Percentiles rank a stretch among this genome's conserved stretches.
phyloP scores from a whole-genome alignment of 2,329 filamentous ascomycete genomes.

The Colletotrichum tabaci region DNA sequence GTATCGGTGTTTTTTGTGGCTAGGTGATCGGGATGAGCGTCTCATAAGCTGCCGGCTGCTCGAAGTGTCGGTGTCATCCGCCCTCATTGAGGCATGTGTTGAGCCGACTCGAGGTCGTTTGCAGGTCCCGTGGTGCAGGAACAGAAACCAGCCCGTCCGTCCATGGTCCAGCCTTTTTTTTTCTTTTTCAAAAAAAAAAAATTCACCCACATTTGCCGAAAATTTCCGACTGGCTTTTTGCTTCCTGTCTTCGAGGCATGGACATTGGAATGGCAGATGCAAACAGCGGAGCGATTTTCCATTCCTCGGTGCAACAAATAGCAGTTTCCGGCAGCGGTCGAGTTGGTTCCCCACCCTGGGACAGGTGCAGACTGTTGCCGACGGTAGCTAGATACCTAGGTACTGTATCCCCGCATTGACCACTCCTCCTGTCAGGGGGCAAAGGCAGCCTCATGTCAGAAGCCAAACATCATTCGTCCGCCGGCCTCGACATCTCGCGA shows the following conservation, averaged over 20 bases:
- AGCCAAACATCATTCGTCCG: slow-evolving; percentile 38
- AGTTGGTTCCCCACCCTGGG: slow-evolving; percentile 17
- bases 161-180: too few species aligned
- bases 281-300: neutral
- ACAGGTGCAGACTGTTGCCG: neutral
- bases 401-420: slow-evolving; percentile 32
- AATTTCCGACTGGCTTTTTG: neutral
- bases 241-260: neutral
- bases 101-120: slow-evolving; percentile 17
- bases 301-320: slow-evolving; percentile 11
- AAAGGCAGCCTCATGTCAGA: slow-evolving; percentile 39
- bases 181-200: too few species aligned
- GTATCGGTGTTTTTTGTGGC: too few species aligned
- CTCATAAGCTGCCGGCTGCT: neutral
- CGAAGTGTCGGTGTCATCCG: neutral
- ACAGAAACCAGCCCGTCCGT: neutral
- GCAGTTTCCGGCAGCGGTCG: slow-evolving; percentile 25
- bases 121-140: slow-evolving; percentile 27
- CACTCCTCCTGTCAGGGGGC: slow-evolving; percentile 36
- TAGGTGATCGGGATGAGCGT: neutral
- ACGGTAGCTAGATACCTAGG: neutral
- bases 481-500: slow-evolving; percentile 30
- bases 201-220: too few species aligned
- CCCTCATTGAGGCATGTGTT: neutral
- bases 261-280: slow-evolving; percentile 21